A percentile compares a stretch with the other conserved stretches of the same genome.
Evolutionary conservation across 208 protist species (phyloP).

Genomic region (Crithidia brevicula): DNA sequence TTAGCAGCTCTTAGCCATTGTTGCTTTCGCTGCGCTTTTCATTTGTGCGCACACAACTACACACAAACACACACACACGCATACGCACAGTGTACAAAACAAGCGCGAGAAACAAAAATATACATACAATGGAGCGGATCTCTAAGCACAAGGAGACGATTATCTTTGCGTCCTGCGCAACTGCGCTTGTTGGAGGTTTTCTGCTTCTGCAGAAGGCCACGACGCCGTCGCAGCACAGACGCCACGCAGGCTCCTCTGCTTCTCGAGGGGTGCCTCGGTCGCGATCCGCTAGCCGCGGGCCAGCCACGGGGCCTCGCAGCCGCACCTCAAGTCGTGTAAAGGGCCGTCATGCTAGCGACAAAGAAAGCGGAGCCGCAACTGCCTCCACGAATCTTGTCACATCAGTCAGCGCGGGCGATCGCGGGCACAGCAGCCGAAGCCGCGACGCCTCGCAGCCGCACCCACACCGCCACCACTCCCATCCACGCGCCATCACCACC

Average conservation of each 20-base stretch:
- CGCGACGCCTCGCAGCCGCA: constrained; percentile 24
- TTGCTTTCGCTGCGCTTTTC: too few species aligned
- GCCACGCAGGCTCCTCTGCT: constrained; percentile 20
- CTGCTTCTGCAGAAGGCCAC: constrained; percentile 59
- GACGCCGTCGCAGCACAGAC: constrained; percentile 41
- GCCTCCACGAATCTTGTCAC: neutral
- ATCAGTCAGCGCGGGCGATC: neutral
- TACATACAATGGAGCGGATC: constrained; percentile 14
- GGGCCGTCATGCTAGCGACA: neutral
- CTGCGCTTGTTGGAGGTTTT: constrained; percentile 37
- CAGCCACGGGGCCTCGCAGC: constrained; percentile 15
- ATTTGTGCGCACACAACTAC: neutral
- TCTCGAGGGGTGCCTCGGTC: constrained; percentile 21
- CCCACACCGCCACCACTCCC: constrained; percentile 17
- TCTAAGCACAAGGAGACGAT: constrained; percentile 52
- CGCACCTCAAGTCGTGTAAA: constrained; percentile 24
- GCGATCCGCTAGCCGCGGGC: constrained; percentile 13
- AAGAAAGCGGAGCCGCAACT: neutral
- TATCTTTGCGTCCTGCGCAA: constrained; percentile 37
- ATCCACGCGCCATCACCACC: neutral
- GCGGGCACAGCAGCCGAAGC: constrained; percentile 2
- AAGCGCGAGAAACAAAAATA: neutral
- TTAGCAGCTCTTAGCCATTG: too few species aligned
- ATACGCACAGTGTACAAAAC: too few species aligned
- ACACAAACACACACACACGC: neutral